Conservation (phyloP, 768 basidiomycete genomes). For the Pleurotus salmoneostramineus region DNA sequence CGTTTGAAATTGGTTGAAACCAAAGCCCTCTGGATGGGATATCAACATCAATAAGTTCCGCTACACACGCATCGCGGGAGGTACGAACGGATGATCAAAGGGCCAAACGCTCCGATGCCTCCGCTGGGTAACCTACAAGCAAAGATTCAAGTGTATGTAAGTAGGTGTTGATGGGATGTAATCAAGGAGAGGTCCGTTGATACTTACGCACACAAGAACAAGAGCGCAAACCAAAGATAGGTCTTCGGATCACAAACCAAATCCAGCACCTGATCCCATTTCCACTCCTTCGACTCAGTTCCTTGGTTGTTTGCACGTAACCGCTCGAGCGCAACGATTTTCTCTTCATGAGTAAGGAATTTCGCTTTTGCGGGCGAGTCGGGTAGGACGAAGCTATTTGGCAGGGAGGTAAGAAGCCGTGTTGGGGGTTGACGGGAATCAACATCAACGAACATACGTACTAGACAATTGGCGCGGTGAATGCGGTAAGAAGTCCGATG, state of each 20-base stretch:
- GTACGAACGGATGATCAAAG: slow-evolving; percentile 33
- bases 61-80: neutral
- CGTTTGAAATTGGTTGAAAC: slow-evolving; percentile 35
- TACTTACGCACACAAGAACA: slow-evolving; percentile 37
- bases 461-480: slow-evolving; percentile 31
- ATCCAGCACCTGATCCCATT: slow-evolving; percentile 39
- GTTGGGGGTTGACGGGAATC: neutral
- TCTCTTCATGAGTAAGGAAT: slow-evolving; percentile 38
- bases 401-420: no score
- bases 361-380: slow-evolving; percentile 38
- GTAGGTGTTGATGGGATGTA: no score
- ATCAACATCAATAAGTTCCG: neutral
- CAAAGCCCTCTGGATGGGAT: slow-evolving; percentile 29
- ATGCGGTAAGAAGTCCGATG: slow-evolving; percentile 36
- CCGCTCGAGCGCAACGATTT: slow-evolving; percentile 35
- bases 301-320: slow-evolving; percentile 41
- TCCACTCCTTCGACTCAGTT: slow-evolving; percentile 41
- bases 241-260: slow-evolving; percentile 35
- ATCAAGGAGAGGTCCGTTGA: neutral
- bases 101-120: slow-evolving; percentile 39
- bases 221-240: slow-evolving; percentile 36
- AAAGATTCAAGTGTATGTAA: neutral
- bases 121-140: slow-evolving; percentile 28
- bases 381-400: slow-evolving; percentile 32
- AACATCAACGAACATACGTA: slow-evolving; percentile 12